Evolutionary conservation across 2,329 filamentous ascomycete genomes (phyloP).

Genomic region (Hypoxylon sp.): DNA sequence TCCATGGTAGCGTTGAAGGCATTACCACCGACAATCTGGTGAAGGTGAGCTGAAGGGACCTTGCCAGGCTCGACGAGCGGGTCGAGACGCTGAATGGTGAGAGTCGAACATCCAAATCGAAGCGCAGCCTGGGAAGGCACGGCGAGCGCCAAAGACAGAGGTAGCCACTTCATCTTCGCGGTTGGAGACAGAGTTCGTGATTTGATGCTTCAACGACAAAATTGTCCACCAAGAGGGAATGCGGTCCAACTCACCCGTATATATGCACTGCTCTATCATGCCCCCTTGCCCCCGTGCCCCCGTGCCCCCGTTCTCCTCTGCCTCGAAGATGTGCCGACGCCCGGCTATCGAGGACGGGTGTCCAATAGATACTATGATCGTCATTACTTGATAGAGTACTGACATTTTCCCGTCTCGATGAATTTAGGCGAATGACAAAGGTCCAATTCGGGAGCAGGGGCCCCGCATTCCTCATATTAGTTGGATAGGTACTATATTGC

Average conservation of each 20-base stretch:
- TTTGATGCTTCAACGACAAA: slow-evolving; percentile 25
- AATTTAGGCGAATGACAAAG: slow-evolving; percentile 43
- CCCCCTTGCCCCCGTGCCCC: no score
- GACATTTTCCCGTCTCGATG: slow-evolving; percentile 37
- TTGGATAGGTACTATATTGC: slow-evolving; percentile 27
- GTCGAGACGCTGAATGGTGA: slow-evolving; percentile 51
- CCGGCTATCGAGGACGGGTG: slow-evolving; percentile 15
- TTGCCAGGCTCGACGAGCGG: slow-evolving; percentile 51
- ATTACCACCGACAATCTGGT: slow-evolving; percentile 53
- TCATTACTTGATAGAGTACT: slow-evolving; percentile 26
- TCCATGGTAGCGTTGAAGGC: slow-evolving; percentile 52
- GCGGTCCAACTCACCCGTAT: slow-evolving; percentile 15
- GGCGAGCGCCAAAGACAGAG: slow-evolving; percentile 45
- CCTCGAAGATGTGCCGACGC: slow-evolving; percentile 43
- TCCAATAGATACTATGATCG: slow-evolving; percentile 33
- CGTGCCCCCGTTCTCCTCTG: not conserved
- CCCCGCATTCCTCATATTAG: slow-evolving; percentile 43
- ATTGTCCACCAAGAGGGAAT: slow-evolving; percentile 5
- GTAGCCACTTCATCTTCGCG: slow-evolving; percentile 49
- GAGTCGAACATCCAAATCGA: slow-evolving; percentile 50
- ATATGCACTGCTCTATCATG: slow-evolving; percentile 38
- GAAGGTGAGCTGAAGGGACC: slow-evolving; percentile 49
- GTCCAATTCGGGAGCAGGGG: slow-evolving; percentile 38
- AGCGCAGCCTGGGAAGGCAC: slow-evolving; percentile 50
- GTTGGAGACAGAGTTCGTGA: slow-evolving; percentile 19